phyloP scores from a whole-genome alignment of 2,329 filamentous ascomycete species.

The Calonectria fujianensis region DNA sequence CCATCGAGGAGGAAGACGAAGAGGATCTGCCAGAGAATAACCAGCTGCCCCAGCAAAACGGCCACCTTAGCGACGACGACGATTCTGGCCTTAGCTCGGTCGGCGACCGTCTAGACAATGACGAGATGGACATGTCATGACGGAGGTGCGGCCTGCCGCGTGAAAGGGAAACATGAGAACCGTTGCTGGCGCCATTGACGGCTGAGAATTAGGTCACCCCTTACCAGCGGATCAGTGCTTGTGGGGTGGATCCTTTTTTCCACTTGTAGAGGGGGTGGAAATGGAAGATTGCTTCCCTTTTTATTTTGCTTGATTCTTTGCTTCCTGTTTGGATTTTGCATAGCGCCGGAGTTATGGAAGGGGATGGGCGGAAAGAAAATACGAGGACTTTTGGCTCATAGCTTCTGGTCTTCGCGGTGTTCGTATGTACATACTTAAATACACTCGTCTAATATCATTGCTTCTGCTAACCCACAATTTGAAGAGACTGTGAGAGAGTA shows the following conservation, averaged over 20 bases:
- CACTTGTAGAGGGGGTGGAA: neutral
- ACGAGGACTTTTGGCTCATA: conserved; percentile 22
- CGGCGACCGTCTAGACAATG: conserved; percentile 67
- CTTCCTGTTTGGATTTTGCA: conserved; percentile 49
- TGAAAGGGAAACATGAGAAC: neutral
- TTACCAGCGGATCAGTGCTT: neutral
- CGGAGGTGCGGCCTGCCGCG: neutral
- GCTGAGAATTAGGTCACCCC: neutral
- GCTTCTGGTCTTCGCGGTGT: conserved; percentile 24
- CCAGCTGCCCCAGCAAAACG: conserved; percentile 50
- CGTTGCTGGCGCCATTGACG: neutral
- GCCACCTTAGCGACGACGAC: conserved; percentile 60
- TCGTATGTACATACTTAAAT: conserved; percentile 11
- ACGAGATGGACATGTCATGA: conserved; percentile 69
- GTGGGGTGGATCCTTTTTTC: neutral
- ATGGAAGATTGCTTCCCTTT: neutral
- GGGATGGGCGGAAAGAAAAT: conserved; percentile 39
- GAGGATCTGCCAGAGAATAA: conserved; percentile 31
- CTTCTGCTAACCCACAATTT: neutral
- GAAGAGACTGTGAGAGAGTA: neutral
- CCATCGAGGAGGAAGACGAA: conserved; percentile 31
- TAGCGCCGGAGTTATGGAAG: conserved; percentile 56
- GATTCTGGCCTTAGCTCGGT: conserved; percentile 76
- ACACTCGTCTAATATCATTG: conserved; percentile 27
- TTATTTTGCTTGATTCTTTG: conserved; percentile 4